phyloP scores from a whole-genome alignment of 2,329 filamentous ascomycete species.

The Xylariaceae sp. region DNA sequence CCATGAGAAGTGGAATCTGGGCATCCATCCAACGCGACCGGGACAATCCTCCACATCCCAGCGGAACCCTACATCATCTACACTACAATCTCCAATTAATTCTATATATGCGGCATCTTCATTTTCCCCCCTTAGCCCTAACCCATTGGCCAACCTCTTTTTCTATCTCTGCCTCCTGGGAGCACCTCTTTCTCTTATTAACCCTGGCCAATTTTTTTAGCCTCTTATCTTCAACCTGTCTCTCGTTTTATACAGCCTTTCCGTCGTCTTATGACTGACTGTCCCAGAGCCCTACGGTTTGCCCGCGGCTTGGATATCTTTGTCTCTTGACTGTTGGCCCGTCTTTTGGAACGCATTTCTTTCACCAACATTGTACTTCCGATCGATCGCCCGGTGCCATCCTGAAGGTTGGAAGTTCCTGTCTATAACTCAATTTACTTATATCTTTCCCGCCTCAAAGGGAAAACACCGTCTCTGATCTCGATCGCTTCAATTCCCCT shows the following conservation, averaged over 20 bases:
- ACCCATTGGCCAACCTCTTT: neutral
- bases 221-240: slow-evolving; percentile 16
- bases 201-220: neutral
- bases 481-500: slow-evolving; percentile 2
- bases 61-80: slow-evolving; percentile 10
- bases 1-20: neutral
- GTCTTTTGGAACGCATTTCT: slow-evolving; percentile 7
- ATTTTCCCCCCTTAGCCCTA: neutral
- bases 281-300: slow-evolving; percentile 14
- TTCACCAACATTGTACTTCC: slow-evolving; percentile 16
- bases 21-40: slow-evolving; percentile 19
- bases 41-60: slow-evolving; percentile 17
- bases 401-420: slow-evolving; percentile 20
- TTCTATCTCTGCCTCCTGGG: neutral
- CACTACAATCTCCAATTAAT: neutral
- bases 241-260: slow-evolving; percentile 27
- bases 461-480: slow-evolving; percentile 5
- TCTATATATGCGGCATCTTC: neutral
- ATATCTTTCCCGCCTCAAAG: slow-evolving; percentile 7
- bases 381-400: slow-evolving; percentile 37
- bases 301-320: slow-evolving; percentile 9
- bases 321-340: slow-evolving; percentile 8
- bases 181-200: neutral
- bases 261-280: slow-evolving; percentile 10
- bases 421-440: slow-evolving; percentile 17